A percentile compares a stretch with the other conserved stretches of the same genome.
These are phyloP conservation scores for Aurantiochytrium sp. DNA, from an alignment of 108 stramenopile species.

Conservation along the genomic window DNA sequence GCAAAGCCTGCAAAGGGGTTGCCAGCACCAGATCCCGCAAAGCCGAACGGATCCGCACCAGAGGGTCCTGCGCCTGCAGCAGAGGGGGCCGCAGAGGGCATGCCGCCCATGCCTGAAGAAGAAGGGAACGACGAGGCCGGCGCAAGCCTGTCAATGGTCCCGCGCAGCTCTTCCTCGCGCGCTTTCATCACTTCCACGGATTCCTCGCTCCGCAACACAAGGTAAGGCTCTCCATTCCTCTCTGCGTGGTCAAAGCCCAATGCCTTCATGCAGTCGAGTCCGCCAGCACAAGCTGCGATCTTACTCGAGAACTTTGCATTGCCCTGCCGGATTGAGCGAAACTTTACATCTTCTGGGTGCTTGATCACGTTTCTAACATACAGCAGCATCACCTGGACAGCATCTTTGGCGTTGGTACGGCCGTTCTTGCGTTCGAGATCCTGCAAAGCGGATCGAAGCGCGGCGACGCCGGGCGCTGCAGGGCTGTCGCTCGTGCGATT, in stretches of 20 bases:
- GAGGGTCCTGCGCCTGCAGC: background rate
- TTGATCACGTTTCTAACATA: background rate
- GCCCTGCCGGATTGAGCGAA: background rate
- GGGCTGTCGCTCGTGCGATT: background rate
- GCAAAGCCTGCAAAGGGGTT: background rate
- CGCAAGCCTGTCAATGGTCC: background rate
- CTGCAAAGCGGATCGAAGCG: background rate
- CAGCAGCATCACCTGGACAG: background rate
- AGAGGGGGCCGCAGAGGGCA: background rate
- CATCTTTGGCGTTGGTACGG: background rate
- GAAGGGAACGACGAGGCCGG: background rate
- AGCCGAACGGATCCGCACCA: too few relatives aligned
- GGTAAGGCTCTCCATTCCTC: background rate
- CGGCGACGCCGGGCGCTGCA: background rate
- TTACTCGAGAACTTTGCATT: slow-evolving; percentile 2
- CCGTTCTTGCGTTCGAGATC: background rate
- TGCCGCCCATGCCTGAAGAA: background rate
- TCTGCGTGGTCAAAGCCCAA: background rate
- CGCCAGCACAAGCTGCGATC: background rate
- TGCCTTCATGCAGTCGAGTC: background rate
- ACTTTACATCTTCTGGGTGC: slow-evolving; percentile 13
- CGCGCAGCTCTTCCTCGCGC: background rate
- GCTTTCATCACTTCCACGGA: background rate
- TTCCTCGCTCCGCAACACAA: background rate
- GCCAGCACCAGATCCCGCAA: background rate